Base-by-base conservation (phyloP, 1,284 basidiomycete species). In the Schizophyllum commune region DNA sequence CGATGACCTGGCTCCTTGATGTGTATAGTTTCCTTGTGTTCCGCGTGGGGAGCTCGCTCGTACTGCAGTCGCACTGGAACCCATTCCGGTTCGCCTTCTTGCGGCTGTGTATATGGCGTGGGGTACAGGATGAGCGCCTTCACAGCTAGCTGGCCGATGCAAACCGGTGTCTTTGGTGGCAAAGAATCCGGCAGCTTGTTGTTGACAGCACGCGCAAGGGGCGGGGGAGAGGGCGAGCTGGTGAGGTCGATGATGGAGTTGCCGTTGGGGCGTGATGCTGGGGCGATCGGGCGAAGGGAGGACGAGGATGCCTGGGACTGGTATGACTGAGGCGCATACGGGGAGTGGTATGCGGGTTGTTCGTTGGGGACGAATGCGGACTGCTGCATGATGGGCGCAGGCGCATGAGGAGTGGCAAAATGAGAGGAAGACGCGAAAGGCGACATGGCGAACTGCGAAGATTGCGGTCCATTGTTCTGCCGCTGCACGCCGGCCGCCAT, bases 121-220 rank as follows among this genome's bases (percentile, higher is more conserved):
- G 92, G 94, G 73, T 95, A 95, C 7, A 96, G 79, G 60, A 96
- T 87, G 56, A 96, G 82, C 4, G 92, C 93, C 15, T 88, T 90
- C 8, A 88, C 88, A 53, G 82, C 79, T 57, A 97, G 78, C 60
- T 92, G 89, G 1, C 94, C 94, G 61, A 97, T 95, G 72, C 94
- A 96, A 56, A 96, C 84, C 13, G 89, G 88, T 0, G 88, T 89
- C 74, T 86, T 89, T 9, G 85, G 86, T 11, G 86, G 79, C 21
- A 90, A 73, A 59, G 88, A 83, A 9, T 75, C 73, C 13, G 79
- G 79, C 5, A 83, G 71, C 15, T 69, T 64, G 67, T 54, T 64
- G 63, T 34, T 63, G 13, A 66, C 19, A 63, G 65, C 22, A 71
- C 70, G 4, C 20, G 53, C 20, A 8, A 61, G 62, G 1, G 88